phyloP scores from a whole-genome alignment of 495 filamentous ascomycete species.

The Aspergillus incahuasiensis region DNA sequence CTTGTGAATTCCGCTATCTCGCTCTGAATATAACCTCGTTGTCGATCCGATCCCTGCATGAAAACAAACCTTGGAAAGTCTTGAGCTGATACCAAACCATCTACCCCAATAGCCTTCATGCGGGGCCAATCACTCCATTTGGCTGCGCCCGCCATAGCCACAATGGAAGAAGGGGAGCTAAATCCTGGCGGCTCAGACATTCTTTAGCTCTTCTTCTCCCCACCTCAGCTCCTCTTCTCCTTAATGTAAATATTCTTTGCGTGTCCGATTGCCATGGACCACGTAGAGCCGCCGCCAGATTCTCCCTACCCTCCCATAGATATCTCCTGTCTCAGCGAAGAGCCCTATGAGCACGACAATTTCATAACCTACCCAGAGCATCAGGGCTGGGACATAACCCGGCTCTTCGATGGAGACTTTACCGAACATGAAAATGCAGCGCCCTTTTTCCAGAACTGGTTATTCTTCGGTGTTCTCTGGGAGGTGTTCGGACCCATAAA shows the following conservation, averaged over 20 bases:
- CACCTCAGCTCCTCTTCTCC: not conserved
- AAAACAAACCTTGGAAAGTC: not conserved
- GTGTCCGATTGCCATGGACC: not conserved
- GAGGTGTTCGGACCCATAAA: not conserved
- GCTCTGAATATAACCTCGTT: no score
- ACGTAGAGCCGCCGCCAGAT: conserved; percentile 1
- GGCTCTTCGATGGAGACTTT: not conserved
- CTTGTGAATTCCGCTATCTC: not conserved
- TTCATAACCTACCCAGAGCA: conserved; percentile 4
- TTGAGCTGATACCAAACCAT: no score
- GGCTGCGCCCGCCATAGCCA: no score
- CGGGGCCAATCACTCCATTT: no score
- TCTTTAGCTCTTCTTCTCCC: not conserved
- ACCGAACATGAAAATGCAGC: not conserved
- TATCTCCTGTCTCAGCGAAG: not conserved
- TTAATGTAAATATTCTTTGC: not conserved
- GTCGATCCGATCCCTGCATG: not conserved
- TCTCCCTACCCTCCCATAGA: not conserved
- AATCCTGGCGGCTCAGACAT: not conserved
- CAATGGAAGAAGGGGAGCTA: not conserved
- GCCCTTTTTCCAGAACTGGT: conserved; percentile 4
- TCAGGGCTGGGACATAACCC: not conserved
- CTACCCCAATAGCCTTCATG: no score
- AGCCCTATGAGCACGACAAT: not conserved
- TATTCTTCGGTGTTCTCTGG: conserved; percentile 5